Evolutionary conservation across 2,329 filamentous ascomycete genomes (phyloP).

Genomic region (Cladorrhinum sp.): DNA sequence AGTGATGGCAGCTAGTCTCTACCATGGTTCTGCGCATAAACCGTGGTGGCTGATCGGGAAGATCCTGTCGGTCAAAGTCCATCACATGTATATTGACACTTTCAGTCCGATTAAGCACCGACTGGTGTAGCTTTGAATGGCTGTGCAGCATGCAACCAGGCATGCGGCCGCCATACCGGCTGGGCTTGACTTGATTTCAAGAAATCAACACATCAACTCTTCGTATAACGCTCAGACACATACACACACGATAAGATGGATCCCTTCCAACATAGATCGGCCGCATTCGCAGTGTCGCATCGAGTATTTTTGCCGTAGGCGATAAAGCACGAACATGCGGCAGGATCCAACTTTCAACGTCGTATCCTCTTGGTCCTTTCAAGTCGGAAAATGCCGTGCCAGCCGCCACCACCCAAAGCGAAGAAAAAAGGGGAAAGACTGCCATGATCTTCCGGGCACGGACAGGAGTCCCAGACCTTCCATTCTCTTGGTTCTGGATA

Average conservation of each 20-base stretch:
- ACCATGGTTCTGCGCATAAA: not conserved
- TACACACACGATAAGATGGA: not conserved
- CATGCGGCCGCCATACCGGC: not conserved
- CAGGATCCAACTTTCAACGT: conserved; percentile 14
- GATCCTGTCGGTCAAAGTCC: not conserved
- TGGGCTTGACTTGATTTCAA: not conserved
- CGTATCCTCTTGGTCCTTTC: conserved; percentile 13
- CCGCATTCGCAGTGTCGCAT: conserved; percentile 20
- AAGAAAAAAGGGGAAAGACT: not conserved
- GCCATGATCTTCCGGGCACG: not conserved
- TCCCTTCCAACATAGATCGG: not conserved
- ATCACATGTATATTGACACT: not conserved
- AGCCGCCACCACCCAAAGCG: not conserved
- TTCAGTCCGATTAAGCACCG: not conserved
- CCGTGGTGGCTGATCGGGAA: not conserved
- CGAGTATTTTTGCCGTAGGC: conserved; percentile 21
- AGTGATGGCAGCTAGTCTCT: not conserved
- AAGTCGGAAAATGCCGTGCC: conserved; percentile 14
- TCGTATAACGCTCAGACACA: not conserved
- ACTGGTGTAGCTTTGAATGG: not conserved
- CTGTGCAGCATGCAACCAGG: not conserved
- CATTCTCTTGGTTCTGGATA: not conserved
- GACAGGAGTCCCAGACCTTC: not conserved
- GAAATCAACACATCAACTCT: not conserved
- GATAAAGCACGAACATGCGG: conserved; percentile 12